Base-by-base conservation (phyloP, 2,329 filamentous ascomycete species). In the Apiospora aurea region DNA sequence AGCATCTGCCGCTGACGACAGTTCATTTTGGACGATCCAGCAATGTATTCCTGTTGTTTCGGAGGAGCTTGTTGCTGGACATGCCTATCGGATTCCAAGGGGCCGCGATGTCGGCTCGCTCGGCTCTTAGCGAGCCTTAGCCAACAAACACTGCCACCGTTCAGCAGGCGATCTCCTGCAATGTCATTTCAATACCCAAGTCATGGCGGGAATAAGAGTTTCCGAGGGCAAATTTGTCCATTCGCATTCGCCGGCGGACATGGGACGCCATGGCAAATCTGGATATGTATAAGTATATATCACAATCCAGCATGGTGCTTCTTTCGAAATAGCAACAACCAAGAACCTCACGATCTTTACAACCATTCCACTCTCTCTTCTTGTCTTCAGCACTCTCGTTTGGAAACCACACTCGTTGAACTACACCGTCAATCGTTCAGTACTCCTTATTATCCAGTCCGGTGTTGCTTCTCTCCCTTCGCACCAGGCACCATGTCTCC, bases 1-100 rank as follows among this genome's bases (percentile, higher is more conserved):
- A n/a, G 29, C 57, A 64, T 10, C 18, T 64, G 57, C 57, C 57
- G n/a, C 57, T 64, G 57, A 64, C 57, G 57, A 38, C 34, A 64
- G 18, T 18, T 64, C 57, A 64, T 41, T 13, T 64, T 41, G 34
- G 41, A 16, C 34, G 11, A 64, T 16, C 3, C 34, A 21, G 29
- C 38, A 16, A 18, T 49, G 46, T 5, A 14, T 21, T 21, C 16
- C 16, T 61, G 53, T 4, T 11, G 7, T 21, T 26, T 8, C 53
- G 18, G 53, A 38, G 18, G 34, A 34, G 29, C 57, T 14, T 41
- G 10, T 51, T 51, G 21, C 10, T 38, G 34, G 34, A 2, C 57
- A 41, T 41, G 21, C 34, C 57, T 41, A 14, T 38, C 29, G 18
- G 29, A 2, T 4, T 41, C 18, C 21, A 41, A 41, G 34, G 57